Evolutionary conservation across 2,329 filamentous ascomycete genomes (phyloP), one percentile per base, ranked within the genome.

Genomic region (Phyllosticta capitalensis): DNA sequence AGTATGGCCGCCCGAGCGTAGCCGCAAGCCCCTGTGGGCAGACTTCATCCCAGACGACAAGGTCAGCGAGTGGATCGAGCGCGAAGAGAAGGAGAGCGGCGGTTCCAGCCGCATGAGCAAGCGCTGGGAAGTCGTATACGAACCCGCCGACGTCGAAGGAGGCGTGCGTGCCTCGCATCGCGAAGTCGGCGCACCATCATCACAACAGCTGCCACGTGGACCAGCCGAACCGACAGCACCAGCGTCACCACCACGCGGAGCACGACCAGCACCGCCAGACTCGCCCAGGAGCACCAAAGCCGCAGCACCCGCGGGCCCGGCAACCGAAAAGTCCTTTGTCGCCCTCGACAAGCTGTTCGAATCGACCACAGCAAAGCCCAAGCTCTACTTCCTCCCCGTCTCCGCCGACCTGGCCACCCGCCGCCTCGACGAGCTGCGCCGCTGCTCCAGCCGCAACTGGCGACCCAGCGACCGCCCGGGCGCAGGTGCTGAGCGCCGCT

Each of bases 1-100:
- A 21, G 82, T 91, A 38, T 97, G 92, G 90, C 92, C 92, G 0
- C 84, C 91, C 61, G 92, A 97, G 74, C 84, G 86, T 61, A 89
- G 87, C 65, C 83, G 94, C 30, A 95, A 94, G 71, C 81, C 85
- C 0, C 79, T 97, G 0, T 95, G 87, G 83, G 89, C 90, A 3
- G 94, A 99, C 71, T 97, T 94, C 70, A 81, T 97, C 20, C 92
- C 92, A 0, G 82, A 87, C 19, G 84, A 90, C 24, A 83, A 84
- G 63, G 80, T 95, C 3, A 71, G 76, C 14, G 81, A 81, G 22
- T 97, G 91, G 90, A 86, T 95, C 61, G 80, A 83, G 7, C 80
- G 75, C 49, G 90, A 95, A 71, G 76, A 85, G 65, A 55, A 55
- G 21, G 76, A 55, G 61, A 71, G 69, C 71, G 80, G 53, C 71